Percentiles rank a stretch among this genome's conserved stretches.
Evolutionary conservation across 2,329 filamentous ascomycete genomes (phyloP).

Genomic region (Chlorencoelia australis): DNA sequence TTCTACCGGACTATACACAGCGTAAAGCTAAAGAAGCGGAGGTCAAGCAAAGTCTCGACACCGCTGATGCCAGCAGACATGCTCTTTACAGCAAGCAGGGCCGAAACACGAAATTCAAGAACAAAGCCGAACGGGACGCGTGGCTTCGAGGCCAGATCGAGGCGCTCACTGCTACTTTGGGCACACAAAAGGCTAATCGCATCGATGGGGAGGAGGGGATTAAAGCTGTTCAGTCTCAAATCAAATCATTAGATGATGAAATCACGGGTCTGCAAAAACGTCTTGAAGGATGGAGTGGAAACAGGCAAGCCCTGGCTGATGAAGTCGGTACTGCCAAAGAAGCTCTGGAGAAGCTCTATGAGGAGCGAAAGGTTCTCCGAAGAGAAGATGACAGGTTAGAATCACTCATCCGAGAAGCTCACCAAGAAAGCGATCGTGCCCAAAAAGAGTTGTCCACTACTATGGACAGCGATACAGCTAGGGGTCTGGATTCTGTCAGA

Average conservation of each 20-base stretch:
- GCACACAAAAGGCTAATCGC: conserved; percentile 72
- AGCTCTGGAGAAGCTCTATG: conserved; percentile 65
- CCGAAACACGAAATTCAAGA: conserved; percentile 76
- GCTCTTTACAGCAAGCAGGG: conserved; percentile 88
- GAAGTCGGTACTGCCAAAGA: conserved; percentile 71
- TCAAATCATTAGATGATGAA: conserved; percentile 62
- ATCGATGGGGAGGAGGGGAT: conserved; percentile 82
- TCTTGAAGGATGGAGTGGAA: conserved; percentile 70
- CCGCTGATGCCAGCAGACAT: conserved; percentile 63
- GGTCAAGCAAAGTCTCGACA: conserved; percentile 61
- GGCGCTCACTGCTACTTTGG: conserved; percentile 66
- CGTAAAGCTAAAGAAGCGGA: conserved; percentile 64
- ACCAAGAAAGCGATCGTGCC: conserved; percentile 65
- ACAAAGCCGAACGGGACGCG: conserved; percentile 77
- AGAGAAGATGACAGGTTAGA: conserved; percentile 83
- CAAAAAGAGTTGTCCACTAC: conserved; percentile 70
- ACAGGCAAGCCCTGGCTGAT: conserved; percentile 61
- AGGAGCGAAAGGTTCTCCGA: conserved; percentile 79
- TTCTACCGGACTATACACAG: conserved; percentile 69
- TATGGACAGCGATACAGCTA: conserved; percentile 82
- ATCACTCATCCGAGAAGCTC: conserved; percentile 64
- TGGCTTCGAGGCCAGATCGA: conserved; percentile 74
- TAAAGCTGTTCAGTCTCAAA: conserved; percentile 56
- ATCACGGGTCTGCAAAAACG: conserved; percentile 59
- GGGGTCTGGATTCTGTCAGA: conserved; percentile 78